Conservation (phyloP, 495 filamentous ascomycete species). For the Chaetomium tenue region DNA sequence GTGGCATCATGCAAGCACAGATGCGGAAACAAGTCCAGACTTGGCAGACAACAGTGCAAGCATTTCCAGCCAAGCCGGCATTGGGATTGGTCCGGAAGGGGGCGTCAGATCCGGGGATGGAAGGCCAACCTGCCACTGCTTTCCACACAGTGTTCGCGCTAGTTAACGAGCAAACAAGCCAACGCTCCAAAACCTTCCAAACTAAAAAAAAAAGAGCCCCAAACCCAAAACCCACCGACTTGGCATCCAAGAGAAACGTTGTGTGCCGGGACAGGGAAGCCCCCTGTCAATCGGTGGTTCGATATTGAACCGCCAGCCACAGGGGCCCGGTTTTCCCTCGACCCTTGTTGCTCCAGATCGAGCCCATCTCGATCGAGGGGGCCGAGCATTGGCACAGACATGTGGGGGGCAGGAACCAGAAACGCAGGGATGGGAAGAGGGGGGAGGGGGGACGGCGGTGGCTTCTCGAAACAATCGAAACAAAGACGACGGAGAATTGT, state of each 20-base stretch:
- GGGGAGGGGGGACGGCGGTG: background rate
- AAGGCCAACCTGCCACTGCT: background rate
- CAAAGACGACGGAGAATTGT: background rate
- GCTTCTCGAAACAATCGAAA: slow-evolving; percentile 6
- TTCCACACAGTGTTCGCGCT: background rate
- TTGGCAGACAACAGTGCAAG: background rate
- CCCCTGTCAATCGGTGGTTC: background rate
- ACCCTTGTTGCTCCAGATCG: too few species aligned
- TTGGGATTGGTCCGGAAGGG: background rate
- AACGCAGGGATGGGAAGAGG: background rate
- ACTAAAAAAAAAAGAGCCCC: too few species aligned
- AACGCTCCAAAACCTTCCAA: too few species aligned
- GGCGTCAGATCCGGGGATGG: background rate
- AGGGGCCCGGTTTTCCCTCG: too few species aligned
- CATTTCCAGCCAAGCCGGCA: background rate
- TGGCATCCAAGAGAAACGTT: background rate
- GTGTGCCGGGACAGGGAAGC: background rate
- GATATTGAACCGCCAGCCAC: too few species aligned
- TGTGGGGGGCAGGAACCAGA: slow-evolving; percentile 1
- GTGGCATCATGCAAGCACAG: background rate
- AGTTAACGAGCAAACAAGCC: too few species aligned
- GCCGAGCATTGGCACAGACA: background rate
- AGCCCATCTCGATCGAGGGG: background rate
- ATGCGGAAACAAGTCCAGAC: background rate
- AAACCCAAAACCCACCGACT: too few species aligned